phyloP scores from a whole-genome alignment of 2,329 filamentous ascomycete species.

The Calonectria montana region DNA sequence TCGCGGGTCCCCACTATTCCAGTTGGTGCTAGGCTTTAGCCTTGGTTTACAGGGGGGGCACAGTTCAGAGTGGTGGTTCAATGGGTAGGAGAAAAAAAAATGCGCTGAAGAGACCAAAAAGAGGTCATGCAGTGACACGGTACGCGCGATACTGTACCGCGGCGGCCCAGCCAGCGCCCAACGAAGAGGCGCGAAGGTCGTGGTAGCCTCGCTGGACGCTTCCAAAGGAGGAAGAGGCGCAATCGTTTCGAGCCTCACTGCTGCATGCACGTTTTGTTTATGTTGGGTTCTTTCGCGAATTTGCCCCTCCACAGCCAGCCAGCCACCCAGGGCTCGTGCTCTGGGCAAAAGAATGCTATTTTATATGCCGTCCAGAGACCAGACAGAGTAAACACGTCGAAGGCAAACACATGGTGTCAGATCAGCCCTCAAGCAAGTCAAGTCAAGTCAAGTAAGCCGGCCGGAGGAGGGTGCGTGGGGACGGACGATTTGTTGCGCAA shows the following conservation, averaged over 20 bases:
- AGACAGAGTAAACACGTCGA: not conserved
- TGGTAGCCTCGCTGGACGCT: not conserved
- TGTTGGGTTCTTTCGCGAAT: not conserved
- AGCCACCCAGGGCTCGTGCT: not conserved
- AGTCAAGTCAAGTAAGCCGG: not conserved
- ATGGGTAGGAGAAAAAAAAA: not conserved
- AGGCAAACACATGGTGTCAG: conserved; percentile 1
- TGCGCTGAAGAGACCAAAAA: not conserved
- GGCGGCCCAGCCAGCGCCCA: not conserved
- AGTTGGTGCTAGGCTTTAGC: conserved; percentile 1
- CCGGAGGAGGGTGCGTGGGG: not conserved
- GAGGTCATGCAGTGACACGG: conserved; percentile 3
- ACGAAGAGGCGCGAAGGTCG: not conserved
- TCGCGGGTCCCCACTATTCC: conserved; percentile 4
- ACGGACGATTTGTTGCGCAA: not conserved
- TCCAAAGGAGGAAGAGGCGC: not conserved
- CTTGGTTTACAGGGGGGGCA: conserved; percentile 12
- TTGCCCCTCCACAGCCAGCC: not conserved
- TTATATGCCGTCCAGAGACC: not conserved
- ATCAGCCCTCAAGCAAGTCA: not conserved
- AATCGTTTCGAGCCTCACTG: not conserved
- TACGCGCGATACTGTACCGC: not conserved
- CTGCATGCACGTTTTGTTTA: not conserved
- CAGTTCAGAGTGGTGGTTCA: conserved; percentile 3
- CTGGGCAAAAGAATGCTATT: not conserved